Evolutionary conservation across 2,329 filamentous ascomycete species (phyloP), one percentile per base, ranked within the genome.

Genomic region (Xylaria digitata): DNA sequence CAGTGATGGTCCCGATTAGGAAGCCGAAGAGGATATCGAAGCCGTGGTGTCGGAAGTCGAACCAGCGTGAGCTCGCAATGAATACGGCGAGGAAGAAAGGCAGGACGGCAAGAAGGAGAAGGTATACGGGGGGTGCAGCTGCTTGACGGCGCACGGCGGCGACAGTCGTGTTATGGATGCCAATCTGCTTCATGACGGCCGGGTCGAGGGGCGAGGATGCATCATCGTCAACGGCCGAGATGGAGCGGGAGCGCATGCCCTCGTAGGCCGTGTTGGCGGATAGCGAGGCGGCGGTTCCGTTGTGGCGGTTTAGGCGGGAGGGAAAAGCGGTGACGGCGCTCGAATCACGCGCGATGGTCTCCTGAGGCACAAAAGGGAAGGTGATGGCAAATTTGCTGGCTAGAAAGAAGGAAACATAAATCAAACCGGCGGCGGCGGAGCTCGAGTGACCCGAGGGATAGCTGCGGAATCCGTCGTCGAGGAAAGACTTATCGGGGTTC

Each of bases 21-120:
- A 90, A 91, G n/a, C 95, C 95, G 69, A 92, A 93, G 2, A 97
- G 80, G 71, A 97, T 92, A 71, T 98, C 95, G 77, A 97, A 95
- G n/a, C 90, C 94, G 77, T 95, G 92, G 78, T 98, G 95, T 45
- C 92, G 89, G 81, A 90, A 96, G 78, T 97, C 90, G 66, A 90
- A 94, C 86, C 91, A 98, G 11, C 95, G 91, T 1, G 93, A 95
- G 32, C 90, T 88, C n/a, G 90, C 86, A 69, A 97, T 91, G 81
- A 94, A 97, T 69, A 94, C 86, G 5, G 94, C 91, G 1, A 87
- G 82, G 63, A 89, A 90, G 70, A 94, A 86, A 2, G 94, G 94
- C 1, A 92, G 79, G 19, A 93, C 82, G 1, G 89, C 85, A 40
- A 95, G 78, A 50, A 90, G 81, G 13, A 97, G 84, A 2, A 96